These are phyloP conservation scores for Daldinia sp. DNA, from an alignment of 2,329 filamentous ascomycete species.

Conservation along the genomic window DNA sequence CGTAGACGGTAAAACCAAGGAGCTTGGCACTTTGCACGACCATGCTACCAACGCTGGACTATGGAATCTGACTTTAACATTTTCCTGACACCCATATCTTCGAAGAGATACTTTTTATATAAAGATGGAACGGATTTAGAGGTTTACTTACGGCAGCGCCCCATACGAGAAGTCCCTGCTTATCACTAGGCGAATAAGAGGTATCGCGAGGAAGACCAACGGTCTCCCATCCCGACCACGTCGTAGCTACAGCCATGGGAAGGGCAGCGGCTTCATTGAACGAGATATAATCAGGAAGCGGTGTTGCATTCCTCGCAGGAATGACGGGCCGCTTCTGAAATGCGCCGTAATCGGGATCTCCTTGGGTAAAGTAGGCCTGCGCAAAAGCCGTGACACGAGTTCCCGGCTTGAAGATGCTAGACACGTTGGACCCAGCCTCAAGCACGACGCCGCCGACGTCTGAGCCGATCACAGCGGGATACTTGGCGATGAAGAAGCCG, in stretches of 20 bases:
- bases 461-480: constrained; percentile 54
- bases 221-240: constrained; percentile 51
- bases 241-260: constrained; percentile 50
- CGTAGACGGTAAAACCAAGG: constrained; percentile 53
- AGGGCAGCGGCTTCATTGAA: constrained; percentile 53
- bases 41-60: constrained; percentile 55
- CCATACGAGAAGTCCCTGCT: constrained; percentile 53
- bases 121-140: background rate
- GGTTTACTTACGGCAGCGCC: constrained; percentile 47
- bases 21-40: constrained; percentile 52
- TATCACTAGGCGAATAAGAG: constrained; percentile 23
- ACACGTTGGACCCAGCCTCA: constrained; percentile 52
- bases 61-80: background rate
- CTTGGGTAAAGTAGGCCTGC: constrained; percentile 52
- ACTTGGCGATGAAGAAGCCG: constrained; percentile 52
- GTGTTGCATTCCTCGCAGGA: constrained; percentile 51
- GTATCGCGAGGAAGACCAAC: constrained; percentile 45
- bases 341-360: constrained; percentile 55
- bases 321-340: constrained; percentile 54
- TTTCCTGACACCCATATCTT: background rate
- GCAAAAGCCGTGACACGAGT: constrained; percentile 53
- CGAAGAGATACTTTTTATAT: background rate
- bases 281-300: constrained; percentile 48
- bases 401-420: constrained; percentile 31
- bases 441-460: constrained; percentile 56